These are phyloP conservation scores for Tylopilus sp. DNA, from an alignment of 768 basidiomycete species.

Conservation along the genomic window DNA sequence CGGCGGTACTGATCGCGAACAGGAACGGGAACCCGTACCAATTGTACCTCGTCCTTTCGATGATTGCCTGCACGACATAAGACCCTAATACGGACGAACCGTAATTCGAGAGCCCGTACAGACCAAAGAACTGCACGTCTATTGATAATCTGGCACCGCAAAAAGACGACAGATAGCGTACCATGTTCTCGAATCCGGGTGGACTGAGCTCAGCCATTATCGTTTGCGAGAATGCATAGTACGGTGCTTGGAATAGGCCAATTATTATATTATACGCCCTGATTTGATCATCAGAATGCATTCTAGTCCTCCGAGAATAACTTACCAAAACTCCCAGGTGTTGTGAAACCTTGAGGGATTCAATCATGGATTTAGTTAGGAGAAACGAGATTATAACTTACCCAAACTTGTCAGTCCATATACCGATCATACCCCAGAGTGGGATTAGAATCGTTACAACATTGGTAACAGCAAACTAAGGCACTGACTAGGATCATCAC, in stretches of 20 bases:
- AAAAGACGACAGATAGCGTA: conserved; percentile 12
- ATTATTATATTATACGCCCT: conserved; percentile 80
- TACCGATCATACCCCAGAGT: conserved; percentile 83
- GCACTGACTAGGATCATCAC: background rate
- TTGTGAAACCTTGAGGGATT: conserved; percentile 58
- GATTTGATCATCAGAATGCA: background rate
- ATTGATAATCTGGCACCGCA: background rate
- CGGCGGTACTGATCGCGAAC: conserved; percentile 63
- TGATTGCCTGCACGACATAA: conserved; percentile 82
- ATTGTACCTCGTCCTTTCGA: conserved; percentile 65
- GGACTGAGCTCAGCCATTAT: conserved; percentile 90
- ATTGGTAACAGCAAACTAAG: conserved; percentile 72
- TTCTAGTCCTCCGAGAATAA: background rate
- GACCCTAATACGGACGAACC: conserved; percentile 87
- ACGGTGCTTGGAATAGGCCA: conserved; percentile 82
- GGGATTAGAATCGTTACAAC: conserved; percentile 75
- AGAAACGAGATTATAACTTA: conserved; percentile 28
- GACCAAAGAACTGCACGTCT: conserved; percentile 67
- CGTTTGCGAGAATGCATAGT: conserved; percentile 82
- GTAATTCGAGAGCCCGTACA: conserved; percentile 81
- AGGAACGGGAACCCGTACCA: conserved; percentile 87
- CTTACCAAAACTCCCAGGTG: conserved; percentile 83
- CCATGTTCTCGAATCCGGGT: conserved; percentile 84
- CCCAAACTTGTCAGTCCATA: conserved; percentile 78
- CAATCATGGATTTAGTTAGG: background rate